phyloP scores from a whole-genome alignment of 495 filamentous ascomycete species.

The Chlorociboria aeruginascens region DNA sequence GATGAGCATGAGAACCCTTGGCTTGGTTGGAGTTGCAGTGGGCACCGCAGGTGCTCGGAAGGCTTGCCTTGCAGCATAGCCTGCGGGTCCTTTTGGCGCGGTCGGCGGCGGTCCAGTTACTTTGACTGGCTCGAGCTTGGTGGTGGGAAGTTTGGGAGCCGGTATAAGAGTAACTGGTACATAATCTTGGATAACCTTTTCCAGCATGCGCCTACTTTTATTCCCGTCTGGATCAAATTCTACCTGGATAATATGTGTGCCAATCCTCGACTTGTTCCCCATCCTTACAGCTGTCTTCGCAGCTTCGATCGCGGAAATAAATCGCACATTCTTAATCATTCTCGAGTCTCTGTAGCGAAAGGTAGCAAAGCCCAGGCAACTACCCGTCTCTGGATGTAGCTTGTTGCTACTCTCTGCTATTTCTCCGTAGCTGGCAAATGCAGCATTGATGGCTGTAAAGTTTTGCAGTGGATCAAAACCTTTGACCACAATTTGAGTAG shows the following conservation, averaged over 20 bases:
- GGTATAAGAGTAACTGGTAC: constrained; percentile 10
- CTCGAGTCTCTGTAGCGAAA: constrained; percentile 74
- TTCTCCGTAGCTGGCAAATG: constrained; percentile 80
- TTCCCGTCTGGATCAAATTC: constrained; percentile 81
- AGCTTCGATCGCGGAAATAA: constrained; percentile 56
- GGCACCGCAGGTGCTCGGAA: constrained; percentile 10
- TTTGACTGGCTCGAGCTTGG: constrained; percentile 17
- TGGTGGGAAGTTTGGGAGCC: constrained; percentile 12
- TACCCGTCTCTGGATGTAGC: constrained; percentile 84
- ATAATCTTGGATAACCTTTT: constrained; percentile 45
- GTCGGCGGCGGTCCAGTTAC: constrained; percentile 59
- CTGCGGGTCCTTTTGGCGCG: constrained; percentile 67
- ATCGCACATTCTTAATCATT: constrained; percentile 26
- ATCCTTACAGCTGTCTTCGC: constrained; percentile 65
- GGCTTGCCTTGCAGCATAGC: constrained; percentile 6
- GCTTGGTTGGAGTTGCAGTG: constrained; percentile 29
- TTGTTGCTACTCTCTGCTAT: constrained; percentile 81
- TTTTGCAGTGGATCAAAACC: constrained; percentile 84
- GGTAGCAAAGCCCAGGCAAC: constrained; percentile 81
- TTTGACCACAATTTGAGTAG: constrained; percentile 79
- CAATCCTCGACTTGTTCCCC: constrained; percentile 59
- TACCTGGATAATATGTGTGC: constrained; percentile 59
- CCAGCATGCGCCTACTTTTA: constrained; percentile 62
- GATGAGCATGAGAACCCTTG: constrained; percentile 35
- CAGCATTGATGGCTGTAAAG: constrained; percentile 62